Base-by-base conservation (phyloP, 768 basidiomycete species). In the Mycena crocata region DNA sequence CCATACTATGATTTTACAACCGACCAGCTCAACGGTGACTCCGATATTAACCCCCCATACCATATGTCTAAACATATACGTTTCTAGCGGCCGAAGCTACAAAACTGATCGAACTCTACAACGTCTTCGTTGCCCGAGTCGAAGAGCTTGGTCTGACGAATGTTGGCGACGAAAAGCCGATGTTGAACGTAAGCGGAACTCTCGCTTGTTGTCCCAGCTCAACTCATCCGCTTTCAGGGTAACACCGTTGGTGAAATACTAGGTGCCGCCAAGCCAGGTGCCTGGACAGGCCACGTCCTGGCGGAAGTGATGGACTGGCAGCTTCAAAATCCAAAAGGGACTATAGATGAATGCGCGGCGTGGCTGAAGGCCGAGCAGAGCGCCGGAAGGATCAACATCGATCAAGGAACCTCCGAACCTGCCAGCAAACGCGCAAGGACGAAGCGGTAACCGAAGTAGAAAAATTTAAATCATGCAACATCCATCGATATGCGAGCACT, bases 271-370 rank as follows among this genome's bases (percentile, higher is more conserved):
- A 87, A 84, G 66, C 85, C 90, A 2, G 95, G 95, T 2, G 85
- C 88, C 2, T 90, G 94, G 88, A 88, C 90, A 7, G 86, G 87
- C 34, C 78, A 84, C 31, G 84, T 90, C 8, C 81, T 94, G 23
- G 80, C 84, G n/a, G 85, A 83, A 50, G 84, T 98, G 28, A 73
- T 94, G 23, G 87, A 90, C 65, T 99, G 96, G 96, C 95, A 96
- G 72, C 83, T 99, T 9, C 90, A 87, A 37, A 80, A 95, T 75
- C 94, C 96, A 0, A 72, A 82, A 2, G 86, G 84, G 1, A 86
- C 87, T 5, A 87, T 88, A 72, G 90, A 88, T 7, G 86, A 89
- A 5, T 96, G 95, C 74, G 75, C 82, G 31, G 75, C 75, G 15
- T 98, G 94, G 94, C 79, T 98, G 45, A 77, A 79, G 62, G 76